phyloP scores from a whole-genome alignment of 1,284 basidiomycete species.

The Malassezia slooffiae region DNA sequence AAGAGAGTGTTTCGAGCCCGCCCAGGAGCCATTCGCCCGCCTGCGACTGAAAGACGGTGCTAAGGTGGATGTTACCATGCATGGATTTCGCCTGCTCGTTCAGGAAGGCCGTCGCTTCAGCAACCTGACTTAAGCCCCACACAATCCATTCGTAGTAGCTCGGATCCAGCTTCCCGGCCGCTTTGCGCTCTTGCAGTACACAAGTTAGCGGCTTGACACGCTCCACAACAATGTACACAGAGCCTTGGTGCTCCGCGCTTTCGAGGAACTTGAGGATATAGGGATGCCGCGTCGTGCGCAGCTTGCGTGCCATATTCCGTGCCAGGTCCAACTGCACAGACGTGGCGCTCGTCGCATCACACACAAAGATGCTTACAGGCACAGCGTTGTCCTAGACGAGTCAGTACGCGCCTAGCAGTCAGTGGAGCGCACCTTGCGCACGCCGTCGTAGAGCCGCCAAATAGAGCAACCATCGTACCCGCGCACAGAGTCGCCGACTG shows the following conservation, averaged over 20 bases:
- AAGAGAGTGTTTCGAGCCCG: slow-evolving; percentile 79
- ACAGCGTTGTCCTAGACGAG: slow-evolving; percentile 66
- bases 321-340: slow-evolving; percentile 55
- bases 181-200: slow-evolving; percentile 54
- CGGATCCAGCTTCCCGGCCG: slow-evolving; percentile 50
- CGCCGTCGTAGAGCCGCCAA: slow-evolving; percentile 74
- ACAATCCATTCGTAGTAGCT: slow-evolving; percentile 61
- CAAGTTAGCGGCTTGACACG: slow-evolving; percentile 65
- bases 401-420: too few species aligned
- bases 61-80: slow-evolving; percentile 71
- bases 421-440: slow-evolving; percentile 21
- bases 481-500: slow-evolving; percentile 64
- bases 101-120: slow-evolving; percentile 55
- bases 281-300: slow-evolving; percentile 83
- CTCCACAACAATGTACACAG: slow-evolving; percentile 88
- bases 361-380: slow-evolving; percentile 30
- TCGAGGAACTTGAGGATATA: slow-evolving; percentile 83
- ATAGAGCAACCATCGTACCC: slow-evolving; percentile 60
- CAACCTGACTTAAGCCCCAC: slow-evolving; percentile 64
- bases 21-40: slow-evolving; percentile 94
- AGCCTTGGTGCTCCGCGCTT: slow-evolving; percentile 72
- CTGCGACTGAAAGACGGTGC: slow-evolving; percentile 65
- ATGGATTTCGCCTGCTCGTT: slow-evolving; percentile 59
- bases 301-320: slow-evolving; percentile 78
- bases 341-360: slow-evolving; percentile 22